A percentile compares a stretch with the other conserved stretches of the same genome.
phyloP scores from a whole-genome alignment of 805 yeast species.

The Priceomyces castillae region DNA sequence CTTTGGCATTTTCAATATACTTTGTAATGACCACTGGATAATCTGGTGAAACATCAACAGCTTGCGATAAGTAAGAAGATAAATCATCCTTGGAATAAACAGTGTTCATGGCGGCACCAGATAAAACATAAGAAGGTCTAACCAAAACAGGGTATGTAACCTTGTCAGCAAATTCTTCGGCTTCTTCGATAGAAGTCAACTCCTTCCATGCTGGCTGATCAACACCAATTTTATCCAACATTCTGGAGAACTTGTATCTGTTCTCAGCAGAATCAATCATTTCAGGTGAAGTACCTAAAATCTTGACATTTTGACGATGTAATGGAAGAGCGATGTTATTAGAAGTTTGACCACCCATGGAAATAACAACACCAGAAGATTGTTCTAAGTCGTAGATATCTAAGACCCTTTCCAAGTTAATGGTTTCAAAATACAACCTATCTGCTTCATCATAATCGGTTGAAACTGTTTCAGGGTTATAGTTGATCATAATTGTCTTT shows the following conservation, averaged over 20 bases:
- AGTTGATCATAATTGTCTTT: slow-evolving; percentile 95
- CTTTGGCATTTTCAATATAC: slow-evolving; percentile 95
- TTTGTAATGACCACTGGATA: slow-evolving; percentile 97
- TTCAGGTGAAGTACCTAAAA: slow-evolving; percentile 95
- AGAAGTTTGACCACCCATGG: slow-evolving; percentile 99
- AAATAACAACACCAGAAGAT: slow-evolving; percentile 86
- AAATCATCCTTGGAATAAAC: slow-evolving; percentile 88
- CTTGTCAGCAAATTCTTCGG: slow-evolving; percentile 85
- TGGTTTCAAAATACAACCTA: slow-evolving; percentile 92
- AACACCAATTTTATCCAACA: slow-evolving; percentile 93
- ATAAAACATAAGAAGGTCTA: slow-evolving; percentile 94
- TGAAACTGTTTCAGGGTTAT: slow-evolving; percentile 98
- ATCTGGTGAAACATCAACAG: slow-evolving; percentile 96
- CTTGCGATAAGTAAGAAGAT: slow-evolving; percentile 84
- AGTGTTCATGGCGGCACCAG: slow-evolving; percentile 99
- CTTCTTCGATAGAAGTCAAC: slow-evolving; percentile 87
- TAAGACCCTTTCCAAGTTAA: slow-evolving; percentile 88
- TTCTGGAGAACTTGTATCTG: slow-evolving; percentile 95
- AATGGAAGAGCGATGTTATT: slow-evolving; percentile 92
- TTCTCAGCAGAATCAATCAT: slow-evolving; percentile 98
- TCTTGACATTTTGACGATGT: slow-evolving; percentile 92
- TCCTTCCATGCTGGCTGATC: slow-evolving; percentile 99
- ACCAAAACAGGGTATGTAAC: slow-evolving; percentile 94
- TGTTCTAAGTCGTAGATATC: slow-evolving; percentile 93
- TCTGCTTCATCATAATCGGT: slow-evolving; percentile 99